Conservation (phyloP, 495 filamentous ascomycete genomes). For the Durotheca rogersii region DNA sequence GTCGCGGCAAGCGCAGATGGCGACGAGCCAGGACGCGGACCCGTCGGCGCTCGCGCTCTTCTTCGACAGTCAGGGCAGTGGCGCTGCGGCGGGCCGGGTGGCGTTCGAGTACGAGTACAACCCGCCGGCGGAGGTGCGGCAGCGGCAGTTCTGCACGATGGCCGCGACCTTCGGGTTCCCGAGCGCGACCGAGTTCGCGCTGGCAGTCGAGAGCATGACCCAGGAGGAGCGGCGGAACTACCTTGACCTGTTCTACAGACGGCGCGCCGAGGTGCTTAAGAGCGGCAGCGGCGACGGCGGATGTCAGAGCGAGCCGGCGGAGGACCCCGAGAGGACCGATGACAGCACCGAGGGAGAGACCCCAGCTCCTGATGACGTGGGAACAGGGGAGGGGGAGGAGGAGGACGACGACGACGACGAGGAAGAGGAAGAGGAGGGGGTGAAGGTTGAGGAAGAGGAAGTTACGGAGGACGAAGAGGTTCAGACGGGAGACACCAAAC, state of each 20-base stretch:
- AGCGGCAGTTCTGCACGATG: constrained; percentile 89
- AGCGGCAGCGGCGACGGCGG: constrained; percentile 21
- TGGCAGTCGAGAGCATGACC: constrained; percentile 92
- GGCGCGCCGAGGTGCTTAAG: constrained; percentile 42
- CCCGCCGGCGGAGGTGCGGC: constrained; percentile 72
- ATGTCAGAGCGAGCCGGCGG: too few relatives aligned
- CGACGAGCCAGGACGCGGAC: constrained; percentile 50
- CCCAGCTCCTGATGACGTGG: constrained; percentile 7
- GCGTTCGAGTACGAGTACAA: constrained; percentile 66
- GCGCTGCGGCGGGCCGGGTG: constrained; percentile 16
- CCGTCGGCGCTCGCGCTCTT: constrained; percentile 40
- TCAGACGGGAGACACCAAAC: constrained; percentile 14
- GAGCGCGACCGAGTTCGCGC: constrained; percentile 80
- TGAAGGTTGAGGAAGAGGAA: background rate
- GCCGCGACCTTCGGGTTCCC: constrained; percentile 74
- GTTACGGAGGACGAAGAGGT: background rate
- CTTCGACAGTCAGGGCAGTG: constrained; percentile 33
- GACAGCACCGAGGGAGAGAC: too few relatives aligned
- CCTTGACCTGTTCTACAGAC: constrained; percentile 77
- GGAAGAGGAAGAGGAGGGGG: background rate
- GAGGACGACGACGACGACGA: background rate
- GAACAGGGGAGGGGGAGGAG: constrained; percentile 8
- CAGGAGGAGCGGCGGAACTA: constrained; percentile 77
- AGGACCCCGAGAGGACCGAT: too few relatives aligned
- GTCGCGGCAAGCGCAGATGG: constrained; percentile 70